Percentiles rank a stretch among this genome's conserved stretches.
Evolutionary conservation across 805 yeast genomes (phyloP).

Genomic region (Alloascoidea hylecoeti): DNA sequence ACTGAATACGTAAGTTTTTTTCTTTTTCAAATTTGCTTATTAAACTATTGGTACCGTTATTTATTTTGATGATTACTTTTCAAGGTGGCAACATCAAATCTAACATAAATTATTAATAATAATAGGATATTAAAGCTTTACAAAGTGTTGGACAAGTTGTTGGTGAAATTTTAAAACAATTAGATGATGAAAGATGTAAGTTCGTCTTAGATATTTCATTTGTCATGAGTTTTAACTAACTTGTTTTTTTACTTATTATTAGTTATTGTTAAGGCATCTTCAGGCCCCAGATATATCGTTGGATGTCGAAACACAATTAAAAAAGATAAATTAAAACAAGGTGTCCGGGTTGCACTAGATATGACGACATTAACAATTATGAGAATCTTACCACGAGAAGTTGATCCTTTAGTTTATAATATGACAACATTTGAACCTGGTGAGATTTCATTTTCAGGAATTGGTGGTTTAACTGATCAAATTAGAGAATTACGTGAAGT

Average conservation of each 20-base stretch:
- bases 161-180: slow-evolving; percentile 91
- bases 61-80: too few species aligned
- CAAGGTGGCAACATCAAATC: too few species aligned
- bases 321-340: slow-evolving; percentile 72
- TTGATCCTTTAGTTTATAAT: slow-evolving; percentile 94
- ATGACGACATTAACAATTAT: slow-evolving; percentile 96
- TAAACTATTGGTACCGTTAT: not conserved
- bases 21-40: slow-evolving; percentile 4
- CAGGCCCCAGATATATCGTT: slow-evolving; percentile 95
- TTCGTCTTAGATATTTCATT: not conserved
- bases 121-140: slow-evolving; percentile 79
- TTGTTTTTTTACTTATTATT: not conserved
- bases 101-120: too few species aligned
- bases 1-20: slow-evolving; percentile 51
- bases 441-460: slow-evolving; percentile 84
- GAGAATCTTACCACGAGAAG: slow-evolving; percentile 96
- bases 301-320: slow-evolving; percentile 93
- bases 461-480: slow-evolving; percentile 94
- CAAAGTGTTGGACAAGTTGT: slow-evolving; percentile 96
- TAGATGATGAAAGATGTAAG: slow-evolving; percentile 74
- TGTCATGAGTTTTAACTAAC: slow-evolving; percentile 2
- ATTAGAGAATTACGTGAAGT: slow-evolving; percentile 95
- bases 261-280: slow-evolving; percentile 84
- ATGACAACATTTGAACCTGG: slow-evolving; percentile 99
- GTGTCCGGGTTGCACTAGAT: slow-evolving; percentile 92